Evolutionary conservation across 352 stramenopile species (phyloP).

Genomic region (Globisporangium acanthophoron): DNA sequence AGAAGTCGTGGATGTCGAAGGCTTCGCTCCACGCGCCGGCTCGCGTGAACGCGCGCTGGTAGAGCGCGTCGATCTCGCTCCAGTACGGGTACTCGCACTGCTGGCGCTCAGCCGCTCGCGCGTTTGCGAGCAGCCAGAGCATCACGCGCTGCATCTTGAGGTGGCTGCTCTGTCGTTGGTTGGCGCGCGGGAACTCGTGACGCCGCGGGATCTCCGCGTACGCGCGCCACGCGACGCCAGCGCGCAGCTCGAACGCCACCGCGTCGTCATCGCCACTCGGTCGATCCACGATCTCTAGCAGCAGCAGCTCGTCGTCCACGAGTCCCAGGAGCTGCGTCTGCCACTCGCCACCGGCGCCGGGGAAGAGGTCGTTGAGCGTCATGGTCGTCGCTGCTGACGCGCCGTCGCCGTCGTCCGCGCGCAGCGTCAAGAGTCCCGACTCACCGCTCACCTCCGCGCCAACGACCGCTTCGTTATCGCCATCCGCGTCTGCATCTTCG

Average conservation of each 20-base stretch:
- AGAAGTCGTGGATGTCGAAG: constrained; percentile 60
- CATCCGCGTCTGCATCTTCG: neutral
- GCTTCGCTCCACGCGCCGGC: constrained; percentile 5
- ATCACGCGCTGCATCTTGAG: constrained; percentile 41
- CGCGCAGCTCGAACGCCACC: constrained; percentile 16
- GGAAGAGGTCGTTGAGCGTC: constrained; percentile 22
- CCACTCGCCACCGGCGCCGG: constrained; percentile 11
- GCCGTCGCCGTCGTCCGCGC: neutral
- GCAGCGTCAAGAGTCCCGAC: neutral
- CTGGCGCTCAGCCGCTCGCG: constrained; percentile 1
- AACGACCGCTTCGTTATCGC: neutral
- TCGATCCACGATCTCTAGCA: constrained; percentile 26
- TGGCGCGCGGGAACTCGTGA: constrained; percentile 4
- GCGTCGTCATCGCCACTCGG: neutral
- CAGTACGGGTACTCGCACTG: constrained; percentile 43
- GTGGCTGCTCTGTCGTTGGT: constrained; percentile 11
- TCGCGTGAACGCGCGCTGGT: constrained; percentile 3
- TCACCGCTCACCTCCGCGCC: neutral
- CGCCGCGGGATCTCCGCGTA: constrained; percentile 17
- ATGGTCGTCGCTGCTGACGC: constrained; percentile 5
- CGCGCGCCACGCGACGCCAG: constrained; percentile 30
- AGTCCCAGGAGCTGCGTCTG: constrained; percentile 15
- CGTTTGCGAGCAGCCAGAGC: constrained; percentile 45
- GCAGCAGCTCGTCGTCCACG: constrained; percentile 23
- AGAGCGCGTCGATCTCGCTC: constrained; percentile 50